Conservation (phyloP, 306 rosid genomes). For the Benincasa hispida region DNA sequence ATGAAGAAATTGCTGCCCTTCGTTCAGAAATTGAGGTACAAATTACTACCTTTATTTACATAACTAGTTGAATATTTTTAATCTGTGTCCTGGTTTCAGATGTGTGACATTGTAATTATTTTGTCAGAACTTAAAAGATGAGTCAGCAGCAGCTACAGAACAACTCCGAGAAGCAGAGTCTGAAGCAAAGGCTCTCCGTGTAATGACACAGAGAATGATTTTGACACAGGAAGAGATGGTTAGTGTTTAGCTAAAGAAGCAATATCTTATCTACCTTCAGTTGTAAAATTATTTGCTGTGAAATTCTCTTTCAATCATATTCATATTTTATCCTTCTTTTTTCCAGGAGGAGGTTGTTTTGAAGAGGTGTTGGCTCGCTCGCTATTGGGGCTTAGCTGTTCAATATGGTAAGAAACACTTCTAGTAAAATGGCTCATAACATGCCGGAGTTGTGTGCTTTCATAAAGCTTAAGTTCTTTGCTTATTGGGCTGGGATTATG, state of each 20-base stretch:
- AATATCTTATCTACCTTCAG: neutral
- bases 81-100: conserved; percentile 9
- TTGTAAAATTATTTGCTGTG: neutral
- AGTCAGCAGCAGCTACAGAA: conserved; percentile 53
- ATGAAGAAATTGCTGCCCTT: conserved; percentile 64
- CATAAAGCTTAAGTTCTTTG: neutral
- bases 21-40: conserved; percentile 75
- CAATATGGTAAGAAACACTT: conserved; percentile 55
- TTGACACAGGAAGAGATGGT: conserved; percentile 99
- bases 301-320: conserved; percentile 2
- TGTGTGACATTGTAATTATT: conserved; percentile 2
- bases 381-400: conserved; percentile 91
- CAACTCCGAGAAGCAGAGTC: conserved; percentile 83
- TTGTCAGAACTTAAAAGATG: conserved; percentile 70
- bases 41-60: neutral
- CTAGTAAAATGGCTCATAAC: conserved; percentile 14
- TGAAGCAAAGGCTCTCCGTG: conserved; percentile 78
- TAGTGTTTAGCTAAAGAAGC: conserved; percentile 19
- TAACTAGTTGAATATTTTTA: conserved; percentile 8
- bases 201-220: conserved; percentile 94
- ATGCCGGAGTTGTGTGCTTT: conserved; percentile 8
- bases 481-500: neutral
- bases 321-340: neutral
- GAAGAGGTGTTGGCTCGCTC: conserved; percentile 98
- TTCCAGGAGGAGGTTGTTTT: conserved; percentile 92